Base-by-base conservation (phyloP, 371 early-diverging fungal genomes). In the Mortierella sp. region DNA sequence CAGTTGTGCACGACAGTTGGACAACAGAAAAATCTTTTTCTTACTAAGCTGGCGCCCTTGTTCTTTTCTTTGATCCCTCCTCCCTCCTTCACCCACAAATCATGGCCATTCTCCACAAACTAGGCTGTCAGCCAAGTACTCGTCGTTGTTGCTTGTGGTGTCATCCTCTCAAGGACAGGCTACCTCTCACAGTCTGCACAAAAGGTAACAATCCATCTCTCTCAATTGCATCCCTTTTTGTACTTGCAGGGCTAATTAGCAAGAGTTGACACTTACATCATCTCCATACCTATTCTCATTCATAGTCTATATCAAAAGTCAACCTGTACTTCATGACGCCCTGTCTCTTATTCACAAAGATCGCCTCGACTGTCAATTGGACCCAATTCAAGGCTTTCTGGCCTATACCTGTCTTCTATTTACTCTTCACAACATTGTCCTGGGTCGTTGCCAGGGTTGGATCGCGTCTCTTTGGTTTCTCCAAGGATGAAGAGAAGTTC, bases 311-410 rank as follows among this genome's bases (percentile, higher is more conserved):
- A 70, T 94, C 96, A 55, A 89, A 90, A 60, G 85, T 96, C 49
- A 95, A 95, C 81, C 76, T 96, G 73, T 90, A 93, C 74, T 94
- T 94, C 75, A 92, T 96, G 86, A 96, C 95, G 43, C 96, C 96
- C 1, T 95, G 95, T 81, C 89, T 96, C 12, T 86, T 96, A 68
- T 96, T 96, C 71, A 90, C 93, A 51, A 95, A 94, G 77, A 93
- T 93, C 81, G 93, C 91, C 7, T 92, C 94, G 41, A 90, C 90
- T 12, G 91, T 94, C 55, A 91, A 90, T 44, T 89, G 92, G 73
- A 89, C 85, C 54, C 91, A 91, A 51, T 87, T 95, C 75, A 73
- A 92, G 32, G 92, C 92, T 38, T 92, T 91, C 71, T 95, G 96
- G 96, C 94, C 95, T 60, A 93, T 94, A 72, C 95, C 95, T 3